These are phyloP conservation scores for Colletotrichum horii DNA, from an alignment of 2,329 filamentous ascomycete species.

Conservation along the genomic window DNA sequence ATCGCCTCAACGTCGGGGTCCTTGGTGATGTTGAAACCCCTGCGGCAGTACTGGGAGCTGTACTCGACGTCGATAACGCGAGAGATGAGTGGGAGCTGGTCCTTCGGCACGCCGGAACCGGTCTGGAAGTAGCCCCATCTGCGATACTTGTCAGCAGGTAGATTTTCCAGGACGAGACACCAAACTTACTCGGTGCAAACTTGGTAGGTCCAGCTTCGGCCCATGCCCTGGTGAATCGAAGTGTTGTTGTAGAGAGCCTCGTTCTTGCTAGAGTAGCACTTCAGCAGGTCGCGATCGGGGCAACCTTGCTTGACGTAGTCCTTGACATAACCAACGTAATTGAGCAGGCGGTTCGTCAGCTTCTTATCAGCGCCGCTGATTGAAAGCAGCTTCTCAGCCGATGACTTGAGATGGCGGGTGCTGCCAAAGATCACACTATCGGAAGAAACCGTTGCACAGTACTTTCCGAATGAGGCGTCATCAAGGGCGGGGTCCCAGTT, in stretches of 20 bases:
- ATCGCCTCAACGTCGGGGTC: constrained; percentile 68
- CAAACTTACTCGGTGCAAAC: constrained; percentile 54
- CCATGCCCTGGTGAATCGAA: constrained; percentile 23
- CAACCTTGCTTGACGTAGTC: constrained; percentile 26
- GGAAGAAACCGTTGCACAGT: constrained; percentile 53
- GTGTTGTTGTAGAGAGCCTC: constrained; percentile 23
- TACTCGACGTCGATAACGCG: constrained; percentile 71
- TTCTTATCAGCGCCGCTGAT: constrained; percentile 39
- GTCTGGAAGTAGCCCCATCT: constrained; percentile 83
- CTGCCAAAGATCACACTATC: constrained; percentile 45
- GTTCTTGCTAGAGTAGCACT: constrained; percentile 36
- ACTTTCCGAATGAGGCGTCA: constrained; percentile 45
- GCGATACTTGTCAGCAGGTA: background rate
- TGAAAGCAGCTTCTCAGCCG: constrained; percentile 43
- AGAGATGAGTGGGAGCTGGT: constrained; percentile 73
- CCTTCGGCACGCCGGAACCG: constrained; percentile 69
- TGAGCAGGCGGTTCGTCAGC: constrained; percentile 51
- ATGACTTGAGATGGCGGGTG: constrained; percentile 37
- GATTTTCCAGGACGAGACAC: background rate
- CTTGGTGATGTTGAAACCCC: constrained; percentile 72
- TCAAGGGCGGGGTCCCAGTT: constrained; percentile 60
- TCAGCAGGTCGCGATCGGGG: constrained; percentile 25
- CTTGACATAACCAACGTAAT: constrained; percentile 55
- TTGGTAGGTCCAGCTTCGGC: constrained; percentile 57
- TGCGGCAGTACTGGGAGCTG: constrained; percentile 64